Evolutionary conservation across 1,139 yeast species (phyloP), one percentile per base, ranked within the genome.

Genomic region (Suhomyces chickasaworum): DNA sequence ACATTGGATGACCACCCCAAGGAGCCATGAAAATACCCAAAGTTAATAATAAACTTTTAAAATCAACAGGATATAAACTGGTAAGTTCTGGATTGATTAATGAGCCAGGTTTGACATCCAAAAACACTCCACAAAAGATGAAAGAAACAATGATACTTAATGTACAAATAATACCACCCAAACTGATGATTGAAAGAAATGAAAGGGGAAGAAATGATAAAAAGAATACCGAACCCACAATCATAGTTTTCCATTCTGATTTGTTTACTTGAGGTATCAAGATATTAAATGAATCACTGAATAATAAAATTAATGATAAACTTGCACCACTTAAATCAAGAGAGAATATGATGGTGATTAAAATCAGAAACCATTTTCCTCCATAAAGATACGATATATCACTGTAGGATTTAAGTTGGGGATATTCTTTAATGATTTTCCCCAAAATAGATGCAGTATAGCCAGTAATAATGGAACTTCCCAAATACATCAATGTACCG

Each of bases 1-100:
- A 86, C 17, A 88, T 88, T 1, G 95, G 90, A 63, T 88, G 95
- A 3, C 95, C 96, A 51, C 95, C 95, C 88, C 93, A 88, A 13
- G 93, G 91, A 7, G 95, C 87, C 84, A 88, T 84, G 54, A 86
- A 78, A 37, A 88, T 76, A 5, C 95, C 95, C 51, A 86, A 74
- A 4, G 89, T 77, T 31, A 86, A 68, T 22, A 88, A 73, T 4
- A 84, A 73, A 36, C 75, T 68, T 27, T 65, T 64, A 53, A 72
- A 62, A 37, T 75, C 71, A 10, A 65, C 60, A 1, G 95, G 95
- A 71, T 80, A 78, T 42, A 78, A 47, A 44, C 71, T 67, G 0
- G 77, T 69, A 2, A 53, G 38, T 59, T 80, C 81, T 2, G 89
- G 86, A 17, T 71, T 60, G 7, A 82, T 53, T 36, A 88, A 68